These are phyloP conservation scores for Fimicolochytrium jonesii DNA, from an alignment of 192 early-diverging fungal genomes.

Conservation along the genomic window DNA sequence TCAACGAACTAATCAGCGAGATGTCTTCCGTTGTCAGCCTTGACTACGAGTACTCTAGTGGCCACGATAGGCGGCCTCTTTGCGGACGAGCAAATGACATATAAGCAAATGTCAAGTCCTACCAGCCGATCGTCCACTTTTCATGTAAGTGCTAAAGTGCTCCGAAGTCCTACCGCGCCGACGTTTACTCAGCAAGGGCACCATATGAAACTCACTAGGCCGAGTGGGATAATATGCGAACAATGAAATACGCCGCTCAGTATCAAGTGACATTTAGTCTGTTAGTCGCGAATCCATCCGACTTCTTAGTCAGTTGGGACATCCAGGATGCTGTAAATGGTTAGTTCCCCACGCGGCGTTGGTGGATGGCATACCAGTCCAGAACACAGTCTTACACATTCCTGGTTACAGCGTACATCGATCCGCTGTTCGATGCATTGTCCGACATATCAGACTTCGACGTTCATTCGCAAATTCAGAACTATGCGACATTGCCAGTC, in stretches of 20 bases:
- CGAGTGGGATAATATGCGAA: constrained; percentile 50
- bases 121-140: neutral
- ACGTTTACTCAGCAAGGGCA: neutral
- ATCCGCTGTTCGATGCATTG: constrained; percentile 69
- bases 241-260: constrained; percentile 78
- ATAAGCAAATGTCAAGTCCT: neutral
- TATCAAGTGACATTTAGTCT: constrained; percentile 86
- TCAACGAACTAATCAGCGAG: neutral
- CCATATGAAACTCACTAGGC: neutral
- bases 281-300: constrained; percentile 75
- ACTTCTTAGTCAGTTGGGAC: constrained; percentile 74
- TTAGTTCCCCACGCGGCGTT: neutral
- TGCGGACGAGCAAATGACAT: constrained; percentile 19
- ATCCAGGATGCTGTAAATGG: constrained; percentile 60
- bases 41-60: neutral
- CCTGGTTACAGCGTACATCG: constrained; percentile 50
- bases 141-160: neutral
- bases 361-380: too few relatives aligned
- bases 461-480: constrained; percentile 72
- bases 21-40: neutral
- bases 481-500: constrained; percentile 76
- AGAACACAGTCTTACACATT: too few relatives aligned
- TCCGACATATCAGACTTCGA: constrained; percentile 68
- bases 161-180: neutral
- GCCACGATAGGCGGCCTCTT: constrained; percentile 34